Conservation (phyloP, 331 rosid genomes). For the Arachis monticola region DNA sequence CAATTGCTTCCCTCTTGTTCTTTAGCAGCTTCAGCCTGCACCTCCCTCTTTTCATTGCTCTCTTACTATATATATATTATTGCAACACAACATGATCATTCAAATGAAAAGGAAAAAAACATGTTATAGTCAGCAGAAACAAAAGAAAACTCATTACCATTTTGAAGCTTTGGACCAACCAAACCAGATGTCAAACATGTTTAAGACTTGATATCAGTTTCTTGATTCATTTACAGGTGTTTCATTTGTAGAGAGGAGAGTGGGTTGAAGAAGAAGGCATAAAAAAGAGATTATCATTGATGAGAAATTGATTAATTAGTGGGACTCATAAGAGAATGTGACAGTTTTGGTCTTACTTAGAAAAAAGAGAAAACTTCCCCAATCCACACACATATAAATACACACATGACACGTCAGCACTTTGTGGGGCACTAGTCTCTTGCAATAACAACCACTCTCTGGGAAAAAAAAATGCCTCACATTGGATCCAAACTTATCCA, state of each 20-base stretch:
- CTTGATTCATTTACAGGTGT: slow-evolving; percentile 30
- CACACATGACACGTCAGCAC: slow-evolving; percentile 2
- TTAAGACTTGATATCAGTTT: slow-evolving; percentile 18
- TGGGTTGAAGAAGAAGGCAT: slow-evolving; percentile 49
- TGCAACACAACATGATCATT: neutral
- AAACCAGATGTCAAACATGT: slow-evolving; percentile 73
- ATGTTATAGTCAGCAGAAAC: slow-evolving; percentile 36
- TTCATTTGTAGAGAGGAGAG: slow-evolving; percentile 5
- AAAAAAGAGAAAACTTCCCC: slow-evolving; percentile 59
- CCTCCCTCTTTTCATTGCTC: slow-evolving; percentile 52
- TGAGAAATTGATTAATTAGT: neutral
- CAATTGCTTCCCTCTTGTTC: slow-evolving; percentile 62
- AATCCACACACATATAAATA: slow-evolving; percentile 32
- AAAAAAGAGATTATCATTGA: neutral
- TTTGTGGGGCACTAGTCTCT: slow-evolving; percentile 38
- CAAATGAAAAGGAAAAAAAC: neutral
- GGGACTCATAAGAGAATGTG: slow-evolving; percentile 23
- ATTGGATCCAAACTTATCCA: neutral
- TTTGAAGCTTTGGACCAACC: slow-evolving; percentile 91
- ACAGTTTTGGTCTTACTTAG: slow-evolving; percentile 43
- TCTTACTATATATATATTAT: slow-evolving; percentile 49
- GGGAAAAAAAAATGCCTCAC: neutral
- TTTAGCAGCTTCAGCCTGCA: slow-evolving; percentile 65
- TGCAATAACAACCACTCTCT: neutral
- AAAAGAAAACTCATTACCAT: slow-evolving; percentile 53